Percentiles rank a stretch among this genome's conserved stretches.
phyloP scores from a whole-genome alignment of 2,329 filamentous ascomycete genomes.

The Penicillium sumatraense region DNA sequence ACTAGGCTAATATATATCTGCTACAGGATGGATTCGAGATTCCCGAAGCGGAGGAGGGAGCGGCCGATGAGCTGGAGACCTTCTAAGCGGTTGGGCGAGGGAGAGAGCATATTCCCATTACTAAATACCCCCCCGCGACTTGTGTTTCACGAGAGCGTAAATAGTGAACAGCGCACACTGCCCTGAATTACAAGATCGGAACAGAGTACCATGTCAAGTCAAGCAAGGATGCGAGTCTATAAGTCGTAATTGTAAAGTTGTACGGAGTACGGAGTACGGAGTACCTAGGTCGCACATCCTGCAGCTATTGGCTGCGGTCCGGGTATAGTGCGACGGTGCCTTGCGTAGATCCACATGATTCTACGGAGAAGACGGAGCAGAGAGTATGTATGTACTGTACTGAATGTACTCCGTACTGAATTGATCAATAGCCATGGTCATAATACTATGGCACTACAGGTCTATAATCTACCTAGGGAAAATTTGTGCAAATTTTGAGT shows the following conservation, averaged over 20 bases:
- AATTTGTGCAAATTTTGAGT: too few species aligned
- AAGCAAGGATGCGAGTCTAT: neutral
- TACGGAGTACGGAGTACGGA: neutral
- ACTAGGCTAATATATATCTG: neutral
- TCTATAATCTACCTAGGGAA: too few species aligned
- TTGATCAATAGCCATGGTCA: too few species aligned
- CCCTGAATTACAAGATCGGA: neutral
- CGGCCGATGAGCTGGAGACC: conserved; percentile 48
- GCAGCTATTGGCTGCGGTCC: neutral
- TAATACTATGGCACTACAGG: too few species aligned
- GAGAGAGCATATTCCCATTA: conserved; percentile 20
- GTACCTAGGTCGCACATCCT: neutral
- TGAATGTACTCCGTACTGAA: neutral
- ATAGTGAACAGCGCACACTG: conserved; percentile 10
- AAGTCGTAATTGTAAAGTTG: neutral
- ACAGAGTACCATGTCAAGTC: neutral
- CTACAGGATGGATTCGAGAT: conserved; percentile 73
- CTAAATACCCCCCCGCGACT: conserved; percentile 27
- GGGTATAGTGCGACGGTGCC: conserved; percentile 4
- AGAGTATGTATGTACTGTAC: neutral
- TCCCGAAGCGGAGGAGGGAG: conserved; percentile 68
- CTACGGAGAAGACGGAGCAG: neutral
- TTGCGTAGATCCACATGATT: conserved; percentile 6
- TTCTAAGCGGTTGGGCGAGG: conserved; percentile 32
- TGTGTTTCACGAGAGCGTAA: conserved; percentile 10